These are phyloP conservation scores for Dovyalis caffra DNA, from an alignment of 345 rosid species.

Conservation along the genomic window DNA sequence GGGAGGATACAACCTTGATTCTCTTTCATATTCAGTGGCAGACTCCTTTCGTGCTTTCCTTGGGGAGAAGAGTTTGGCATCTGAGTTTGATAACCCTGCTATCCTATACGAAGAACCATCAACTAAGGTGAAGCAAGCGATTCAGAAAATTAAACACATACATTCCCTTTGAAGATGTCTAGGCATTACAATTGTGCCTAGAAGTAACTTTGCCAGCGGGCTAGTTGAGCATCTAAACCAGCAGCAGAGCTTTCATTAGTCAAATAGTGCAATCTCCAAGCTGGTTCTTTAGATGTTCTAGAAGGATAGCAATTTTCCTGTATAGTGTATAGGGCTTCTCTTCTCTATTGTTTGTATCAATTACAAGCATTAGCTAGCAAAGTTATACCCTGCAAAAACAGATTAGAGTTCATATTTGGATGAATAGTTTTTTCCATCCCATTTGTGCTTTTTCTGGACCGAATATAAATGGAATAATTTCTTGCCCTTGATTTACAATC, in stretches of 20 bases:
- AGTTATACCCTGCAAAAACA: neutral
- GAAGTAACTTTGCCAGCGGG: neutral
- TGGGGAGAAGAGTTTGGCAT: conserved; percentile 72
- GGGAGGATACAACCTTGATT: conserved; percentile 90
- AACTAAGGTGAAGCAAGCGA: conserved; percentile 65
- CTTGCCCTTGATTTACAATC: neutral
- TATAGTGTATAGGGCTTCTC: no score
- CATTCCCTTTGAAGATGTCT: conserved; percentile 53
- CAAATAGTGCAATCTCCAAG: no score
- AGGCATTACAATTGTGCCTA: neutral
- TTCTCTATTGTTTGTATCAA: neutral
- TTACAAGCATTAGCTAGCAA: neutral
- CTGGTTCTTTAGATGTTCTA: no score
- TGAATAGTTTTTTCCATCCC: neutral
- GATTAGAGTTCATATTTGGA: neutral
- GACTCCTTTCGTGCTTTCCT: conserved; percentile 85
- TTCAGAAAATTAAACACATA: conserved; percentile 60
- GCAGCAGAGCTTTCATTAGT: no score
- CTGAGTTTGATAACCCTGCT: conserved; percentile 74
- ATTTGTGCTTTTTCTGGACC: neutral
- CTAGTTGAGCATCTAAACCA: no score
- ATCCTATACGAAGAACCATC: conserved; percentile 82
- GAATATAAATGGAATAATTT: neutral
- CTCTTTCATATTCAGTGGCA: conserved; percentile 80
- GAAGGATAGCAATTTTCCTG: neutral